A percentile compares a stretch with the other conserved stretches of the same genome.
phyloP scores from a whole-genome alignment of 495 filamentous ascomycete species.

The Penicillium parvum region DNA sequence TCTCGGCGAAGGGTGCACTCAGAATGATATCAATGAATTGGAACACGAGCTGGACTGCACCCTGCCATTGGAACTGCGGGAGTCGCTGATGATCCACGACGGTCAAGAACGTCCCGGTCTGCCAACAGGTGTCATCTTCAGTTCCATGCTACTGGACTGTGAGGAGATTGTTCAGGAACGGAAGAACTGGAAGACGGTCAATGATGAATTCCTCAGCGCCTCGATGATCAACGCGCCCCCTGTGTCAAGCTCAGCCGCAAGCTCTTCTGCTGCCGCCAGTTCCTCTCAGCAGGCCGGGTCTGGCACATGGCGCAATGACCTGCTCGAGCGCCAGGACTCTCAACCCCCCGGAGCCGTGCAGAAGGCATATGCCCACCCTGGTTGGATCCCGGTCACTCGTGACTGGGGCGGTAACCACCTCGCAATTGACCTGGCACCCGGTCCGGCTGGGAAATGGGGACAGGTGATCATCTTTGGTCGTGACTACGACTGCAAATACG shows the following conservation, averaged over 20 bases:
- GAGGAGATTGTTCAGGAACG: slow-evolving; percentile 98
- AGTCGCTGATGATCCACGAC: slow-evolving; percentile 87
- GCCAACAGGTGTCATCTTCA: slow-evolving; percentile 90
- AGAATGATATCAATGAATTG: slow-evolving; percentile 94
- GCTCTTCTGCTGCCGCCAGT: slow-evolving; percentile 54
- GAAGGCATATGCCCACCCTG: slow-evolving; percentile 89
- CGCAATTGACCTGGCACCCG: slow-evolving; percentile 89
- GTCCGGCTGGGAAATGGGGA: slow-evolving; percentile 86
- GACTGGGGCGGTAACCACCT: slow-evolving; percentile 99
- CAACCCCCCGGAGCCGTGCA: slow-evolving; percentile 83
- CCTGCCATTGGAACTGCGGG: slow-evolving; percentile 86
- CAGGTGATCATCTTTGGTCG: slow-evolving; percentile 95
- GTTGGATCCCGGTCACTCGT: slow-evolving; percentile 92
- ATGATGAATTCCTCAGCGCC: slow-evolving; percentile 73
- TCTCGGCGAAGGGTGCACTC: slow-evolving; percentile 81
- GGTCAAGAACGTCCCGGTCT: slow-evolving; percentile 90
- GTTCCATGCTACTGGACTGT: slow-evolving; percentile 93
- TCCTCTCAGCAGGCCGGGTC: slow-evolving; percentile 35
- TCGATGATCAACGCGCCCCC: slow-evolving; percentile 50
- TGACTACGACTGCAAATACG: slow-evolving; percentile 98
- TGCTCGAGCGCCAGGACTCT: slow-evolving; percentile 79
- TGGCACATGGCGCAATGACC: slow-evolving; percentile 77
- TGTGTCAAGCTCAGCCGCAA: slow-evolving; percentile 62
- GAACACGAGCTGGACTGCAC: slow-evolving; percentile 96
- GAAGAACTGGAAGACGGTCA: slow-evolving; percentile 92